phyloP scores from a whole-genome alignment of 129 eudicot species.

The Silybum marianum region DNA sequence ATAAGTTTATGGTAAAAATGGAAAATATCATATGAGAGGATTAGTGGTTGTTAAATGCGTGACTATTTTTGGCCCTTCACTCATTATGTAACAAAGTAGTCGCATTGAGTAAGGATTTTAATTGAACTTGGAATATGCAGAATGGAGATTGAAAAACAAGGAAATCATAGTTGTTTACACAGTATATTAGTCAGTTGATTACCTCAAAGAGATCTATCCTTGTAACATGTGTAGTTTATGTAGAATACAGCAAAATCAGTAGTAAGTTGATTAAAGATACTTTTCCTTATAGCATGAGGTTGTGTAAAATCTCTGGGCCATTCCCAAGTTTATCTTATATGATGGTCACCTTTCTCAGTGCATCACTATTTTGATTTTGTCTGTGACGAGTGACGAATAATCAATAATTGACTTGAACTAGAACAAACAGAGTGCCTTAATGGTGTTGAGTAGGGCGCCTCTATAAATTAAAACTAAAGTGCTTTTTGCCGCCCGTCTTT shows the following conservation, averaged over 20 bases:
- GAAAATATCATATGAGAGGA: not conserved
- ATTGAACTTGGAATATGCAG: conserved; percentile 1
- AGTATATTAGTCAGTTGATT: not conserved
- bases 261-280: not conserved
- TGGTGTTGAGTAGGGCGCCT: conserved; percentile 9
- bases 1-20: too few relatives aligned
- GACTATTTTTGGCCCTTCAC: not conserved
- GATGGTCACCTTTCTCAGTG: conserved; percentile 6
- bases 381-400: not conserved
- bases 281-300: not conserved
- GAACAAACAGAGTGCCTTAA: conserved; percentile 5
- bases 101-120: not conserved
- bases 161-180: not conserved
- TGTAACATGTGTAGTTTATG: not conserved
- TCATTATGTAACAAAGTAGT: not conserved
- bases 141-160: not conserved
- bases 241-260: not conserved
- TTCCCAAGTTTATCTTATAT: not conserved
- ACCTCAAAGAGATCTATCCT: not conserved
- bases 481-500: not conserved
- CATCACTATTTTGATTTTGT: too few relatives aligned
- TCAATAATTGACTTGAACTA: not conserved
- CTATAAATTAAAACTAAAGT: not conserved
- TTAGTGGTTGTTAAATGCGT: not conserved
- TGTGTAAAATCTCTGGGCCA: not conserved